Conservation (phyloP, 306 rosid species). For the Quercus glauca region DNA sequence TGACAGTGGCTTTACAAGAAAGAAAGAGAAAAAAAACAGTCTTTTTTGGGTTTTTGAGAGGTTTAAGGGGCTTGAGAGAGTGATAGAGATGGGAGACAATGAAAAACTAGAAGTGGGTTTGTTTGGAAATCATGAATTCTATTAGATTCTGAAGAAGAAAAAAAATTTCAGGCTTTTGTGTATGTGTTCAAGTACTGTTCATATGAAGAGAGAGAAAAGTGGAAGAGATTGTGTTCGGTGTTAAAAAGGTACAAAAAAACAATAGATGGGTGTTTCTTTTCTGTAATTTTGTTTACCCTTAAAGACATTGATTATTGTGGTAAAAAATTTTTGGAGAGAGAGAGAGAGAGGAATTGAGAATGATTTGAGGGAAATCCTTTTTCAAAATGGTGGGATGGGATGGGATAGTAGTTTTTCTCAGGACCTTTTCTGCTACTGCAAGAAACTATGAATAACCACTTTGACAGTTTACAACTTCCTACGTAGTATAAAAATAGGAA, state of each 20-base stretch:
- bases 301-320: background rate
- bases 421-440: conserved; percentile 23
- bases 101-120: conserved; percentile 5
- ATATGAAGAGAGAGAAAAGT: background rate
- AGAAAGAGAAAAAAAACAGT: too few species aligned
- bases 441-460: background rate
- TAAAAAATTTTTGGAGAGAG: background rate
- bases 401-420: background rate
- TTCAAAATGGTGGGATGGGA: background rate
- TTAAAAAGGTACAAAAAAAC: background rate
- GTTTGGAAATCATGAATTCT: background rate
- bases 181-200: background rate
- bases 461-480: background rate
- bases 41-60: background rate
- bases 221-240: background rate
- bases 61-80: background rate
- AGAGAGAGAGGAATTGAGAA: conserved; percentile 3
- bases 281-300: too few species aligned
- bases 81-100: background rate
- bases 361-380: conserved; percentile 7
- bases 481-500: background rate
- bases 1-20: background rate
- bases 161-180: background rate
- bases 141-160: background rate
- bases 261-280: background rate